Evolutionary conservation across 2,329 filamentous ascomycete species (phyloP).

Genomic region (Penicillium sp.): DNA sequence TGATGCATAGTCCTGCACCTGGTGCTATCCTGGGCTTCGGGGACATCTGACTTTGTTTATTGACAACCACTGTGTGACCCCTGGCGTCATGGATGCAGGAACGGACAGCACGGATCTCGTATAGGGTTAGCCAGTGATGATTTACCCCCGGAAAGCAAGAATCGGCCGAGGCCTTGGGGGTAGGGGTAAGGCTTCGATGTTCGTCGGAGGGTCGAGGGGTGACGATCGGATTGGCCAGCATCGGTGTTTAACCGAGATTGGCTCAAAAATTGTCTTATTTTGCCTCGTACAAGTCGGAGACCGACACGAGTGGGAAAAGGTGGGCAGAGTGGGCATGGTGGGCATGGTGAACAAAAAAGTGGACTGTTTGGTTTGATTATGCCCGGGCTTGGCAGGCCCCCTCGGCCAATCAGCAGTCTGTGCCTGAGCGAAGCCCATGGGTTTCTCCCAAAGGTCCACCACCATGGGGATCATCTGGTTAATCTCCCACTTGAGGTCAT

Average conservation of each 20-base stretch:
- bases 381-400: background rate
- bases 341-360: background rate
- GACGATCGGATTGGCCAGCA: conserved; percentile 16
- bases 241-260: conserved; percentile 18
- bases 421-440: conserved; percentile 21
- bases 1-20: background rate
- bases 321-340: background rate
- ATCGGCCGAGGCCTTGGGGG: background rate
- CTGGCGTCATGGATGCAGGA: conserved; percentile 28
- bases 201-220: background rate
- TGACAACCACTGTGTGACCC: conserved; percentile 14
- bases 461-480: conserved; percentile 14
- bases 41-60: background rate
- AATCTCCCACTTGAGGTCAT: conserved; percentile 9
- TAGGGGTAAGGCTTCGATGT: background rate
- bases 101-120: conserved; percentile 21
- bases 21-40: background rate
- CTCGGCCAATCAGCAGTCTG: conserved; percentile 12
- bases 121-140: conserved; percentile 10
- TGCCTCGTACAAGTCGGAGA: conserved; percentile 7
- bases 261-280: conserved; percentile 7
- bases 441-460: conserved; percentile 11
- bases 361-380: conserved; percentile 6
- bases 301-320: conserved; percentile 1
- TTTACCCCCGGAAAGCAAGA: conserved; percentile 5